Percentiles rank a stretch among this genome's conserved stretches.
Evolutionary conservation across 495 filamentous ascomycete species (phyloP).

Genomic region (Thermochaetoides thermophila): DNA sequence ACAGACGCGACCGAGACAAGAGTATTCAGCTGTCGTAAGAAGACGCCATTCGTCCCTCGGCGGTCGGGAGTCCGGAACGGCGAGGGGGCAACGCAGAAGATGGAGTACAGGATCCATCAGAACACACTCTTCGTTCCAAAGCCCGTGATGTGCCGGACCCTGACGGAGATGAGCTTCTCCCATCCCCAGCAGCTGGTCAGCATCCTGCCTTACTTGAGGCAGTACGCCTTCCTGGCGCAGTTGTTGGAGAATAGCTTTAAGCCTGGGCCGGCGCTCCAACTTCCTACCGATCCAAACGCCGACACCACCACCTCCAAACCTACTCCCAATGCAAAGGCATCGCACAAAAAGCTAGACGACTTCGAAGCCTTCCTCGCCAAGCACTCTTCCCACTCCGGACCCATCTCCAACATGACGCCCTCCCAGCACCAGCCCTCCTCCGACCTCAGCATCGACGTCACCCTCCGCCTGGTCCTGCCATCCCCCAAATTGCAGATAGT

Average conservation of each 20-base stretch:
- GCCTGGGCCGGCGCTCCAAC: no score
- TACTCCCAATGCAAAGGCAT: no score
- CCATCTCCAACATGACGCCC: conserved; percentile 1
- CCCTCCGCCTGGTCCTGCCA: conserved; percentile 31
- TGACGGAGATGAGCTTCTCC: conserved; percentile 65
- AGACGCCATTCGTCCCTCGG: conserved; percentile 16
- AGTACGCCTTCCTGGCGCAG: conserved; percentile 55
- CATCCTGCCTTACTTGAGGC: conserved; percentile 60
- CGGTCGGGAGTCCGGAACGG: no score
- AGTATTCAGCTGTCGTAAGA: conserved; percentile 22
- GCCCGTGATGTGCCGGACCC: conserved; percentile 47
- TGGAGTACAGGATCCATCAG: conserved; percentile 35
- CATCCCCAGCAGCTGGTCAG: conserved; percentile 74
- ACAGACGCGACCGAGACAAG: conserved; percentile 27
- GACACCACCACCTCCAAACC: no score
- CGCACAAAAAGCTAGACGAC: no score
- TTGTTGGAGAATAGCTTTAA: conserved; percentile 49
- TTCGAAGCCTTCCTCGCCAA: no score
- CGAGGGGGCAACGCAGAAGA: conserved; percentile 19
- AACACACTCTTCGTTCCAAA: conserved; percentile 62
- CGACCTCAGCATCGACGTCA: conserved; percentile 30
- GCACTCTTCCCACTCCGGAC: no score
- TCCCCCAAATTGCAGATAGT: no score
- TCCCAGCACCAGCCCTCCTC: background rate
- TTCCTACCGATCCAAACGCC: no score